phyloP scores from a whole-genome alignment of 1,139 yeast genomes.

The Eremothecium cymbalariae region DNA sequence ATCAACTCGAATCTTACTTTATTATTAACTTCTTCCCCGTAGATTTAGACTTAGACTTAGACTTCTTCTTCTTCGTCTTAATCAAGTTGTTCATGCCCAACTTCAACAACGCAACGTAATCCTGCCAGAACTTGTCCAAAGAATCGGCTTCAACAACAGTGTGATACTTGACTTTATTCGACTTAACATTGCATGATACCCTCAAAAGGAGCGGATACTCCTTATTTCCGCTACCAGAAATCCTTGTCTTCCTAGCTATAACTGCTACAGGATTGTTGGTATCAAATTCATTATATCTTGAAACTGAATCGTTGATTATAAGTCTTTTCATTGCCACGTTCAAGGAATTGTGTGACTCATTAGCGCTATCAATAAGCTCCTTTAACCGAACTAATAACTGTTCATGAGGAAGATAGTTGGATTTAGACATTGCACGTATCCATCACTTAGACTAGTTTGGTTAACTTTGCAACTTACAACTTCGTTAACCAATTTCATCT shows the following conservation, averaged over 20 bases:
- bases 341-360: constrained; percentile 23
- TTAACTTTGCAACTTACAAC: no score
- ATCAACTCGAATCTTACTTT: neutral
- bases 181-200: constrained; percentile 49
- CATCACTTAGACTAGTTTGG: no score
- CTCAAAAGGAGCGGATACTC: constrained; percentile 47
- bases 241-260: constrained; percentile 23
- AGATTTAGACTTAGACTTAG: constrained; percentile 35
- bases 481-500: no score
- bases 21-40: constrained; percentile 12
- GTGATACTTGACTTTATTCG: constrained; percentile 45
- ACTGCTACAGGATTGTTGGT: constrained; percentile 23
- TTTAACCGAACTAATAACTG: constrained; percentile 23
- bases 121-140: constrained; percentile 61
- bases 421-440: constrained; percentile 1
- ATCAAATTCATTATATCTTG: constrained; percentile 25
- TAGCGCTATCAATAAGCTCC: constrained; percentile 23
- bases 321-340: constrained; percentile 26
- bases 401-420: constrained; percentile 9
- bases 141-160: constrained; percentile 54
- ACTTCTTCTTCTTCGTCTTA: constrained; percentile 59
- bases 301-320: constrained; percentile 23
- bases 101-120: constrained; percentile 57
- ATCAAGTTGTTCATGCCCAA: constrained; percentile 51
- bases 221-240: constrained; percentile 13